Evolutionary conservation across 2,329 filamentous ascomycete species (phyloP), one percentile per base, ranked within the genome.

Genomic region (Aspergillus pseudoterreus): DNA sequence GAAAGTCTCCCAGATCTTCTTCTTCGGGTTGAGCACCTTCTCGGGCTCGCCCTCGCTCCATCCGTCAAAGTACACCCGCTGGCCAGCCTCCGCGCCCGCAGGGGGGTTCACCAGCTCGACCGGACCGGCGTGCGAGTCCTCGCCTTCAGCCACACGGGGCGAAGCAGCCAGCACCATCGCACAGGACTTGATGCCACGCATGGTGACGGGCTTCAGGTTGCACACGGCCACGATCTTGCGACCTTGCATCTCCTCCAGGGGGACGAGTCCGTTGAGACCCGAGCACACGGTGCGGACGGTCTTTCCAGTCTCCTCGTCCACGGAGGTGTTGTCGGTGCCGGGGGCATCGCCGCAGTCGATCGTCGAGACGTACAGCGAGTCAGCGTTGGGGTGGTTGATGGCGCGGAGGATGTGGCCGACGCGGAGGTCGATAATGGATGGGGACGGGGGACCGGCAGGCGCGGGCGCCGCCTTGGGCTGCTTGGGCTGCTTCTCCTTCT

Each of bases 151-250:
- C 44, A 88, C 72, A 53, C 81, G 80, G n/a, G 92, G 94, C 15
- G 90, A 96, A 2, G 94, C 94, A 9, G 94, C 94, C 36, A 99
- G 82, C 14, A 99, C 94, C 94, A 99, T 97, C 66, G 92, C 87
- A 49, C 75, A 79, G 30, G 81, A 87, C 70, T 87, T 87, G 69
- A 90, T 82, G 60, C 94, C 94, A 58, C 94, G 89, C 94, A 99
- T 99, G 73, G 95, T 99, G 71, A 97, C 94, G 46, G 94, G 94
- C 81, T 99, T 99, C 62, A 99, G 83, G 75, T 99, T 99, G 80
- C 90, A 95, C 19, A 99, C 92, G 1, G 94, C 89, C 30, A 99
- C 83, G 55, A 99, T 90, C 77, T 95, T 95, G 71, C 94, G 90
- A 67, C 86, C 85, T 73, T 99, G 94, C 94, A 99, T 96, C 72